Evolutionary conservation across 1,284 basidiomycete genomes (phyloP).

Genomic region (Lentinula novae-zelandiae): DNA sequence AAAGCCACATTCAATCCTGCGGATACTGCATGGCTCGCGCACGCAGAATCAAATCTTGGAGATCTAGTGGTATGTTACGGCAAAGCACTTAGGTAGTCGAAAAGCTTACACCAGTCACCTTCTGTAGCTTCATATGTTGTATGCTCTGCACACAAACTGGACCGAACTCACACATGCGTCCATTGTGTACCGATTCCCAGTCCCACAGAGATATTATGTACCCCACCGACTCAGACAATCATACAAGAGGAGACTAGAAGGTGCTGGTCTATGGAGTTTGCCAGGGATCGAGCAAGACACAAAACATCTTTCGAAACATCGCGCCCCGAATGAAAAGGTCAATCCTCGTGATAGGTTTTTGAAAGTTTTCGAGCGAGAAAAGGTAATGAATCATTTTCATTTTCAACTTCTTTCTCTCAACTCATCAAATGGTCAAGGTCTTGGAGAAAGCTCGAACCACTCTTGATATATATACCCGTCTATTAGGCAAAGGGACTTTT

Average conservation of each 20-base stretch:
- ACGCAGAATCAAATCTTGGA: constrained; percentile 63
- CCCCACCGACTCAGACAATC: constrained; percentile 57
- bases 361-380: constrained; percentile 61
- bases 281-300: constrained; percentile 42
- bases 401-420: not conserved
- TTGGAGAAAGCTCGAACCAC: constrained; percentile 52
- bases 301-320: constrained; percentile 32
- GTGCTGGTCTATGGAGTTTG: constrained; percentile 58
- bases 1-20: constrained; percentile 38
- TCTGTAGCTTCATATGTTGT: constrained; percentile 54
- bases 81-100: not conserved
- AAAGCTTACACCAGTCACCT: not conserved
- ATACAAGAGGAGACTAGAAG: constrained; percentile 55
- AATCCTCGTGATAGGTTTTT: constrained; percentile 34
- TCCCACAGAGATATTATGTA: constrained; percentile 72
- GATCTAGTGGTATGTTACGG: constrained; percentile 51
- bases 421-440: constrained; percentile 36
- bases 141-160: constrained; percentile 62
- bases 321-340: constrained; percentile 30
- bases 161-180: constrained; percentile 46
- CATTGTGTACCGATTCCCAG: constrained; percentile 52
- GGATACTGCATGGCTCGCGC: constrained; percentile 56
- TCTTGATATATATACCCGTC: constrained; percentile 54
- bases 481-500: constrained; percentile 50
- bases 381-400: constrained; percentile 36